These are phyloP conservation scores for Graphilbum ipis-grandicollis DNA, from an alignment of 2,329 filamentous ascomycete species.

Conservation along the genomic window DNA sequence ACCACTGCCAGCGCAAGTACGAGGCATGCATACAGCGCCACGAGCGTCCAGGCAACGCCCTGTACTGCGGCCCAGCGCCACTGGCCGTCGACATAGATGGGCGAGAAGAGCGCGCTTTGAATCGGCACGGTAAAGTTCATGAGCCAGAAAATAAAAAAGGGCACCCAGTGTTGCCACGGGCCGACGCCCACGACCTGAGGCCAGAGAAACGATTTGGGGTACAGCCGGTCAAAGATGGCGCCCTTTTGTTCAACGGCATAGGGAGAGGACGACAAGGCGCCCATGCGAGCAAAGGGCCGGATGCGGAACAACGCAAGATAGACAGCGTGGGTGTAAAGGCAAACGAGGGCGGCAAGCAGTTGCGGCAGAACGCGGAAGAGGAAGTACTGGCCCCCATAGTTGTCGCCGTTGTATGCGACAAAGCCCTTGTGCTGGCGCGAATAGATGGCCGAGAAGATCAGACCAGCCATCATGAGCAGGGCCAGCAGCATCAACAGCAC, in stretches of 20 bases:
- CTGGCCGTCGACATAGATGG: conserved; percentile 29
- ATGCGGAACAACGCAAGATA: conserved; percentile 59
- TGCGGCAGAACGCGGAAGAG: conserved; percentile 75
- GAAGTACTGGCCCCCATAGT: conserved; percentile 64
- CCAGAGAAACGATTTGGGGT: conserved; percentile 52
- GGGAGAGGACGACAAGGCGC: conserved; percentile 23
- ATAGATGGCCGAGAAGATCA: conserved; percentile 58
- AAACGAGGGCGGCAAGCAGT: conserved; percentile 49
- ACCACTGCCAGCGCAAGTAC: conserved; percentile 39
- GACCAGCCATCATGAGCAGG: conserved; percentile 50
- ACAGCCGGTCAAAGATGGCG: conserved; percentile 50
- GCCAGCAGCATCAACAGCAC: conserved; percentile 41
- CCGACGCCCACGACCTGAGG: conserved; percentile 34
- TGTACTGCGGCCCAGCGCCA: conserved; percentile 75
- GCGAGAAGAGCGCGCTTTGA: conserved; percentile 58
- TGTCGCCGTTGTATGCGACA: conserved; percentile 43
- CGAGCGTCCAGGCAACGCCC: conserved; percentile 60
- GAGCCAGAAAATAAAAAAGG: conserved; percentile 57
- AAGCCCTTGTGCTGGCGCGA: conserved; percentile 47
- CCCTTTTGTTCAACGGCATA: background rate
- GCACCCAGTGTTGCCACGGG: conserved; percentile 47
- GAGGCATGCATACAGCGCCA: conserved; percentile 56
- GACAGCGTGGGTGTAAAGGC: conserved; percentile 64
- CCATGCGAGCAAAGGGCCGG: conserved; percentile 63
- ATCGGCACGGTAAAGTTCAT: conserved; percentile 67